phyloP scores from a whole-genome alignment of 2,329 filamentous ascomycete genomes.

The Trichophyton simii region DNA sequence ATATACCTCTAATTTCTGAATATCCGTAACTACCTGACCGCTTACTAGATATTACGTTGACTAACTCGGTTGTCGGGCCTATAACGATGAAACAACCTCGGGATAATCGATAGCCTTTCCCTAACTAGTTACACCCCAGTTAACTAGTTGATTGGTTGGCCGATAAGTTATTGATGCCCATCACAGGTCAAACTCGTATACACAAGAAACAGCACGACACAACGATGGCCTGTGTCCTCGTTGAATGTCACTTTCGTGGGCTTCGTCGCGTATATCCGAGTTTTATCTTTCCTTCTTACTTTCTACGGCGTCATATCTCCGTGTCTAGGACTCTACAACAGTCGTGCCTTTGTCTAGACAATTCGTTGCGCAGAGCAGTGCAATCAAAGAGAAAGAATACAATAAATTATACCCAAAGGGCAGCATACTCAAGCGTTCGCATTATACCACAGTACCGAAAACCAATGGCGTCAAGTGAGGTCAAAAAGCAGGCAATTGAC shows the following conservation, averaged over 20 bases:
- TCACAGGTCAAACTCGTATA: not conserved
- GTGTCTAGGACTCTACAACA: not conserved
- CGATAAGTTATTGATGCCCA: too few relatives aligned
- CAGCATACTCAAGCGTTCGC: constrained; percentile 9
- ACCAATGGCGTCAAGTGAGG: constrained; percentile 10
- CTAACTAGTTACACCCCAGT: too few relatives aligned
- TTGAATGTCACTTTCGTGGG: not conserved
- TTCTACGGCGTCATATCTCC: not conserved
- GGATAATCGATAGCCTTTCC: not conserved
- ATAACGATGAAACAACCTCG: not conserved
- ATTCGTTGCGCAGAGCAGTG: not conserved
- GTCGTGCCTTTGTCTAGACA: not conserved
- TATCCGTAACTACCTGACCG: not conserved
- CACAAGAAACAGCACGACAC: too few relatives aligned
- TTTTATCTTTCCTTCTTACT: not conserved
- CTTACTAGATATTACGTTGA: not conserved
- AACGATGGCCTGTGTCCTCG: not conserved
- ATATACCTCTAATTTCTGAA: not conserved
- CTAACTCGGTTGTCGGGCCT: not conserved
- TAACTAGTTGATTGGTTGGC: too few relatives aligned
- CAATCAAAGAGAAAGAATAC: not conserved
- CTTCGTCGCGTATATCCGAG: too few relatives aligned
- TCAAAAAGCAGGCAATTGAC: constrained; percentile 8
- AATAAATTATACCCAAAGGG: not conserved
- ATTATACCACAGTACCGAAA: constrained; percentile 14